Evolutionary conservation across 2,329 filamentous ascomycete genomes (phyloP).

Genomic region (Dryadomyces quercus-mongolicae): DNA sequence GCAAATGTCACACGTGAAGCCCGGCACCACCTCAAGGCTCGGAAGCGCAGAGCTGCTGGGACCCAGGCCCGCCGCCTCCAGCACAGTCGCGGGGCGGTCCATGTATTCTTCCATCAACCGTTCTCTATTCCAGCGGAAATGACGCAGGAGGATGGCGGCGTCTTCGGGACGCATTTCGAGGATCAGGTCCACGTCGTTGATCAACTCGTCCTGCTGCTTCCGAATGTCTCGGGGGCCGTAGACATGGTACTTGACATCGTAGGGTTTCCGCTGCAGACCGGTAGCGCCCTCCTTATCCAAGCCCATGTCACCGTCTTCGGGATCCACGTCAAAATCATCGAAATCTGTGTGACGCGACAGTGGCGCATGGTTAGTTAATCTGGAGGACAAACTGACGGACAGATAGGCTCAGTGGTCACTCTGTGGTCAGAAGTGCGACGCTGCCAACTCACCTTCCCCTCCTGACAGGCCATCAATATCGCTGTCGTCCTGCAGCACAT

Average conservation of each 20-base stretch:
- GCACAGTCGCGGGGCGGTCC: slow-evolving; percentile 67
- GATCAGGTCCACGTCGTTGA: slow-evolving; percentile 84
- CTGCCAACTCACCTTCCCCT: slow-evolving; percentile 31
- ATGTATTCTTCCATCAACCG: slow-evolving; percentile 91
- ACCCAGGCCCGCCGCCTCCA: slow-evolving; percentile 76
- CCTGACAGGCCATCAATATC: slow-evolving; percentile 54
- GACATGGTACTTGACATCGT: slow-evolving; percentile 77
- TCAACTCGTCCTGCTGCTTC: slow-evolving; percentile 70
- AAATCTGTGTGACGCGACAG: slow-evolving; percentile 17
- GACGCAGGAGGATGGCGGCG: slow-evolving; percentile 76
- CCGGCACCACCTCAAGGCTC: slow-evolving; percentile 56
- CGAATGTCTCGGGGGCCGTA: slow-evolving; percentile 72
- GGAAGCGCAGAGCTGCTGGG: slow-evolving; percentile 49
- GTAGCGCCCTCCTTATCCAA: slow-evolving; percentile 47
- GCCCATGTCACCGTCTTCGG: slow-evolving; percentile 40
- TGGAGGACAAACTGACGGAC: background rate
- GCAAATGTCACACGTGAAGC: slow-evolving; percentile 90
- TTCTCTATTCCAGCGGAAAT: slow-evolving; percentile 95
- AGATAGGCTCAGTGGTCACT: background rate
- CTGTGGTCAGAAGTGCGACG: background rate
- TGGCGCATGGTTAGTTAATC: background rate
- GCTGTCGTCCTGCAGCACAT: slow-evolving; percentile 64
- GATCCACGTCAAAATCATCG: slow-evolving; percentile 45
- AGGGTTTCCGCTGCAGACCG: slow-evolving; percentile 60
- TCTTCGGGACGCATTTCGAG: slow-evolving; percentile 82